Base-by-base conservation (phyloP, 192 early-diverging fungal species). In the Mortierella claussenii region DNA sequence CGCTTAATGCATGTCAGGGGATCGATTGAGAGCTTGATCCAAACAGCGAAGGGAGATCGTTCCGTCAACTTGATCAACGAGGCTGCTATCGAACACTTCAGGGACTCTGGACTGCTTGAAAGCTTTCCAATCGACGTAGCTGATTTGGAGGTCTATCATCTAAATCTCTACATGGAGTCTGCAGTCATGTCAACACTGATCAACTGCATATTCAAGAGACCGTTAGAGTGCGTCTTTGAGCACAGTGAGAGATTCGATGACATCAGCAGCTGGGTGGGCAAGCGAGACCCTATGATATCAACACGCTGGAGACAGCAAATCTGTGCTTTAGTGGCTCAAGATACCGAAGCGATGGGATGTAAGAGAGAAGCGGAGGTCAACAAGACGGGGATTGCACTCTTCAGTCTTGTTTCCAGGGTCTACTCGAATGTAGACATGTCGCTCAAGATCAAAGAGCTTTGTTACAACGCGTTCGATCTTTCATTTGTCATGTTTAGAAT, bases 221-320 rank as follows among this genome's bases (percentile, higher is more conserved):
- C 52, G 13, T 65, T 65, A 12, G 62, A 8, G 36, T 65, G 62
- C 44, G 47, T 65, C 13, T 65, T 65, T 37, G 62, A 65, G 9
- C 37, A 44, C 4, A 55, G 43, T 30, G 15, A 55, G 43, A 31
- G 36, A 18, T 65, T 65, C 20, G 30, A 65, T 40, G 20, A 23
- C 15, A 44, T 65, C 17, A 21, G 30, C 31, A 32, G 23, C 30
- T 65, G 62, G 62, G 52, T 65, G 43, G 21, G 47, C 1, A 18
- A 28, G 15, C 62, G 62, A 33, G 62, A 65, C 15, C 30, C 1
- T 27, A 65, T 55, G 52, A 47, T 65, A 24, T 50, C 51, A 11
- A 31, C 9, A 32, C 62, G 62, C 18, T 65, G 62, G 62, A 54
- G 62, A 28, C 62, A 65, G 21, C 62, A 65, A 21, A 36, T 65